These are phyloP conservation scores for Termitomyces sp. DNA, from an alignment of 768 basidiomycete genomes.

Conservation along the genomic window DNA sequence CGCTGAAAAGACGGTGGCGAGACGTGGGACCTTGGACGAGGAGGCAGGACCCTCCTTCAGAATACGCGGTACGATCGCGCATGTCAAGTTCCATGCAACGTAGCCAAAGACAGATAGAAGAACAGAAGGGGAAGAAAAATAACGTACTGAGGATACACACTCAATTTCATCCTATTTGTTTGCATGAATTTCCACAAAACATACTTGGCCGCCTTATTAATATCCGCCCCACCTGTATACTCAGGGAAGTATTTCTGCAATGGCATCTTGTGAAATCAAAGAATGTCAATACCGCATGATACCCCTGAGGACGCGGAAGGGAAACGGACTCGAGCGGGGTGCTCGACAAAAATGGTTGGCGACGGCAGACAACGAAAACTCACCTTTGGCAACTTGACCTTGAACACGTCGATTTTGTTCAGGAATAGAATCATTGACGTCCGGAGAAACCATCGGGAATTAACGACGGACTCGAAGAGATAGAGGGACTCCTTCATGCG, in stretches of 20 bases:
- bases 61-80: background rate
- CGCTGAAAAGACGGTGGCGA: background rate
- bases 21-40: background rate
- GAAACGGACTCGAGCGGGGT: background rate
- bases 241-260: slow-evolving; percentile 81
- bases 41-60: no score
- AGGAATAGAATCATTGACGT: slow-evolving; percentile 90
- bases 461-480: slow-evolving; percentile 55
- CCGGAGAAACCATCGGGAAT: slow-evolving; percentile 75
- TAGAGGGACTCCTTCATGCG: slow-evolving; percentile 91
- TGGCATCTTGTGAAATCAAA: slow-evolving; percentile 41
- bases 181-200: slow-evolving; percentile 96
- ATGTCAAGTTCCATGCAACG: background rate
- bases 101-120: background rate
- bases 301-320: background rate
- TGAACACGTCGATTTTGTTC: slow-evolving; percentile 93
- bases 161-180: slow-evolving; percentile 75
- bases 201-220: slow-evolving; percentile 93
- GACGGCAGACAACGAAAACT: slow-evolving; percentile 24
- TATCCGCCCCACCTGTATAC: slow-evolving; percentile 83
- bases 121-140: background rate
- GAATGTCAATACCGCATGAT: background rate
- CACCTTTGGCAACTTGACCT: slow-evolving; percentile 55
- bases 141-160: slow-evolving; percentile 86
- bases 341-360: no score